A percentile compares a stretch with the other conserved stretches of the same genome.
These are phyloP conservation scores for Haplosporangium sp. DNA, from an alignment of 371 early-diverging fungal species.

Conservation along the genomic window DNA sequence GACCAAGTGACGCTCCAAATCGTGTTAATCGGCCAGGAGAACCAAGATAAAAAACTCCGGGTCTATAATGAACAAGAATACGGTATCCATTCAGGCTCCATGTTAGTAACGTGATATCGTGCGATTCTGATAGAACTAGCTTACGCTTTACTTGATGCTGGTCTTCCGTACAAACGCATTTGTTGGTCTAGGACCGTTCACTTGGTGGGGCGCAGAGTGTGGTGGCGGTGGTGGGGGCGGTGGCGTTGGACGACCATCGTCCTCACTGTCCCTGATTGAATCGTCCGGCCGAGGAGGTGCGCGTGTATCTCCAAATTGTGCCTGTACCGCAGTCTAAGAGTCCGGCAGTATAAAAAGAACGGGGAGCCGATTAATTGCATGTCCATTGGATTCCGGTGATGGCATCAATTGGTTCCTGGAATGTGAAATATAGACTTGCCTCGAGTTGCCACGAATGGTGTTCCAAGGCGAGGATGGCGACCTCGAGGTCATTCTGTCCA, in stretches of 20 bases:
- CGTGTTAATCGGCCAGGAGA: conserved; percentile 75
- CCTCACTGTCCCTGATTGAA: conserved; percentile 9
- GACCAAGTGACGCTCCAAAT: conserved; percentile 74
- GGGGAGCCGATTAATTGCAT: not conserved
- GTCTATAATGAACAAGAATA: conserved; percentile 11
- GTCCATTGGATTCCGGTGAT: too few relatives aligned
- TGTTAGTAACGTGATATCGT: too few relatives aligned
- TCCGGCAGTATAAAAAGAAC: not conserved
- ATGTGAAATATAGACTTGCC: conserved; percentile 14
- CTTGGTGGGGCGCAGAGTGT: conserved; percentile 24
- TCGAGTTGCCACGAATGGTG: conserved; percentile 54
- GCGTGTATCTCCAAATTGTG: conserved; percentile 54
- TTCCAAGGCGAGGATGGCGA: conserved; percentile 48
- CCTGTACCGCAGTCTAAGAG: conserved; percentile 50
- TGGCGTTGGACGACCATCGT: conserved; percentile 11
- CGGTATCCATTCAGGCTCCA: not conserved
- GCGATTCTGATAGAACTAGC: too few relatives aligned
- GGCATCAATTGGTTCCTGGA: not conserved
- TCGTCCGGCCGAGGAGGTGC: conserved; percentile 34
- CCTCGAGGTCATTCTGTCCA: conserved; percentile 52
- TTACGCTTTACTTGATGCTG: too few relatives aligned
- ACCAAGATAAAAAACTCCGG: conserved; percentile 56
- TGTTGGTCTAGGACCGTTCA: conserved; percentile 16
- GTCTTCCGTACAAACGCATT: conserved; percentile 17
- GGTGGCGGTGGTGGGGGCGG: conserved; percentile 49